Evolutionary conservation across 1,284 basidiomycete species (phyloP), one percentile per base, ranked within the genome.

Genomic region (Earliella scabrosa): DNA sequence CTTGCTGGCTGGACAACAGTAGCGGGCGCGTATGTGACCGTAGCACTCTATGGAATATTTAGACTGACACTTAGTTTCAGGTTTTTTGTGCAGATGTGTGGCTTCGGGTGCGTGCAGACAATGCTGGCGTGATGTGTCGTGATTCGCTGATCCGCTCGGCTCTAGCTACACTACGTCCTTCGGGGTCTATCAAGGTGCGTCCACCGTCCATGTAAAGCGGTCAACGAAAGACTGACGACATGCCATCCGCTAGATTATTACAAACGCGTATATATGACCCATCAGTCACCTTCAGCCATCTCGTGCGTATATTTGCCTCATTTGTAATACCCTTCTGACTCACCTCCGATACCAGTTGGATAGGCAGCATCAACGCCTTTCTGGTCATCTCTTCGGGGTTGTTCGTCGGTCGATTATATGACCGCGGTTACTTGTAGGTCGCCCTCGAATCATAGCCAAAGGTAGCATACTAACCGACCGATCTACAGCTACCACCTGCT

Each of bases 181-280:
- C 50, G 78, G 79, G 14, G 79, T 79, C 3, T 80, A 77, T 55
- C 75, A 81, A 68, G 77, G 81, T 60, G 20, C 4, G 48, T 23
- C 3, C 16, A 16, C 26, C 24, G 31, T 32, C 9, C 3, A 18
- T 14, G 41, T 7, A 3, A 14, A 9, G 6, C 18, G 31, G 32
- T 8, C 11, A 13, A 34, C 52, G 18, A 34, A 23, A 5, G 10
- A 13, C 36, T 26, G 23, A 23, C 13, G 14, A 6, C 31, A 8
- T n/a, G n/a, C n/a, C n/a, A n/a, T n/a, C n/a, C n/a, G 9, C 7
- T 21, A 63, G 61, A 53, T 34, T 63, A 46, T 29, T 63, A 66
- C 38, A 47, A 44, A 7, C 58, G 59, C 0, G 39, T 52, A 8
- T 66, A 59, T 36, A 53, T 66, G n/a, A 53, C 50, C 24, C 38